These are phyloP conservation scores for Solanum pimpinellifolium DNA, from an alignment of 257 asterid genomes.

Conservation along the genomic window DNA sequence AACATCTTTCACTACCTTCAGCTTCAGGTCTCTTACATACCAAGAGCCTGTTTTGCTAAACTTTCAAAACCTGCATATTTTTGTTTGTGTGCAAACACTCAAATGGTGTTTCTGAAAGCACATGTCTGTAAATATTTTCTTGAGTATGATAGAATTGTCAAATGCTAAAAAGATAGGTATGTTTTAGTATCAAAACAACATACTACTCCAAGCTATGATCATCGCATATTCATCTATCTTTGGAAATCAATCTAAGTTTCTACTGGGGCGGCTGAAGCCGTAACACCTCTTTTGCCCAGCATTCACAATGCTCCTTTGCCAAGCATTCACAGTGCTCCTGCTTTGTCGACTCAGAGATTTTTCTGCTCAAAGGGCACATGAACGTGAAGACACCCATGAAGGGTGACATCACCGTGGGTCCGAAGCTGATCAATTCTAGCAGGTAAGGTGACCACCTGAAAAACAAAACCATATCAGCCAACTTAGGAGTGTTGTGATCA, in stretches of 20 bases:
- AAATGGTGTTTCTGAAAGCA: too few species aligned
- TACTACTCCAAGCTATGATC: background rate
- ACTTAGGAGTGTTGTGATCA: background rate
- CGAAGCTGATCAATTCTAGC: conserved; percentile 61
- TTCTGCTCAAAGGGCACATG: conserved; percentile 65
- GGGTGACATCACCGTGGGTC: conserved; percentile 70
- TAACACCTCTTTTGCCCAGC: background rate
- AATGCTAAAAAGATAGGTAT: background rate
- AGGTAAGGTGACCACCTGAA: conserved; percentile 66
- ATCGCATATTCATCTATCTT: too few species aligned
- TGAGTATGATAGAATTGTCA: background rate
- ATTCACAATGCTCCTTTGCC: background rate
- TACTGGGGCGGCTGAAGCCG: background rate
- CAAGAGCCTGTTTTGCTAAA: background rate
- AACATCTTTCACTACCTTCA: background rate
- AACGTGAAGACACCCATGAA: conserved; percentile 65
- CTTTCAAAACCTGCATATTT: too few species aligned
- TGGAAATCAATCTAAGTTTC: background rate
- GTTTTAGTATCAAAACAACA: background rate
- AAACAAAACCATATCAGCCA: background rate
- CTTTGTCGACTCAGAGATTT: conserved; percentile 1
- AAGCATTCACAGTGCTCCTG: background rate
- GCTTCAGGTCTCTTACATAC: background rate
- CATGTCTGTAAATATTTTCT: background rate
- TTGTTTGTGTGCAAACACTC: too few species aligned